These are phyloP conservation scores for Pythium dissotocum DNA, from an alignment of 352 stramenopile genomes.

Conservation along the genomic window DNA sequence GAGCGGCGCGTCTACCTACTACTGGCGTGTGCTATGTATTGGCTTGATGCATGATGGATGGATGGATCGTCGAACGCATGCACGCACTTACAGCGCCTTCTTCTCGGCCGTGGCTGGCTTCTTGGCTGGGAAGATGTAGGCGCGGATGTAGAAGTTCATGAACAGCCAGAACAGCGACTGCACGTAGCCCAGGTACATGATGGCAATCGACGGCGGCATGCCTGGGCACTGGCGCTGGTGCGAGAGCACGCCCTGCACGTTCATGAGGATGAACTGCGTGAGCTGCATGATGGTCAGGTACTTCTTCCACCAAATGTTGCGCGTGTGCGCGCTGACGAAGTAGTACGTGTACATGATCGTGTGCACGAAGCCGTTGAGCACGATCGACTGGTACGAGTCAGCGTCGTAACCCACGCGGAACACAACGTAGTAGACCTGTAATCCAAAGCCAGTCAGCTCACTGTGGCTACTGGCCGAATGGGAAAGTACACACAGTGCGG, in stretches of 20 bases:
- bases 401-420: slow-evolving; percentile 90
- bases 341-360: slow-evolving; percentile 98
- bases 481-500: not conserved
- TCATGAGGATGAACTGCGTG: slow-evolving; percentile 85
- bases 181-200: slow-evolving; percentile 93
- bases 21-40: no score
- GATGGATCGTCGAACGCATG: no score
- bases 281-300: slow-evolving; percentile 93
- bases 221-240: slow-evolving; percentile 79
- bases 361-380: slow-evolving; percentile 95
- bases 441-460: no score
- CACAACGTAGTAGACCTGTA: slow-evolving; percentile 90
- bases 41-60: no score
- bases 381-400: slow-evolving; percentile 92
- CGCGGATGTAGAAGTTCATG: slow-evolving; percentile 47
- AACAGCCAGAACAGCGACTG: slow-evolving; percentile 95
- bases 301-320: slow-evolving; percentile 96
- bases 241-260: slow-evolving; percentile 45
- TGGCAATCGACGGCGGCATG: slow-evolving; percentile 50
- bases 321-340: slow-evolving; percentile 94
- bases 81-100: no score
- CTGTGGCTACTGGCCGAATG: no score
- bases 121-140: no score
- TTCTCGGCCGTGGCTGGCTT: no score
- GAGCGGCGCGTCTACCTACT: no score